phyloP scores from a whole-genome alignment of 73 alveolate genomes.

The Paramecium biaurelia region DNA sequence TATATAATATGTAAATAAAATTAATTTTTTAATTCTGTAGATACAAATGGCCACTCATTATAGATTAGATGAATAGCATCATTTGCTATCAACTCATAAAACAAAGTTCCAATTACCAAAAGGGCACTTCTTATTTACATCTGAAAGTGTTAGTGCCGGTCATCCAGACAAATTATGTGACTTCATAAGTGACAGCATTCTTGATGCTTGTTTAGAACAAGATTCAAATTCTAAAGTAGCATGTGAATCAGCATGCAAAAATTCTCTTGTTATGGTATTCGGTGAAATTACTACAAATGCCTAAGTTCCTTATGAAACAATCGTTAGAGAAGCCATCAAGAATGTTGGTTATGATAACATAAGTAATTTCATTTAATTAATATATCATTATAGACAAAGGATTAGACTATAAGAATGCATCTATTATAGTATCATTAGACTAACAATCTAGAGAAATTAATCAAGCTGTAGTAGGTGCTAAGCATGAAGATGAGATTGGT shows the following conservation, averaged over 20 bases:
- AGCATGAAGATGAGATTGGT: conserved; percentile 92
- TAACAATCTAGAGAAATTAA: conserved; percentile 91
- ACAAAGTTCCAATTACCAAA: conserved; percentile 63
- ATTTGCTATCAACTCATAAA: not conserved
- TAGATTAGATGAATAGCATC: conserved; percentile 9
- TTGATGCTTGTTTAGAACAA: conserved; percentile 93
- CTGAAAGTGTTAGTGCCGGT: conserved; percentile 98
- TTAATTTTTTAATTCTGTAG: conserved; percentile 29
- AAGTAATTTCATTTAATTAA: conserved; percentile 46
- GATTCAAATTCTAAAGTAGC: conserved; percentile 97
- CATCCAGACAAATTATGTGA: conserved; percentile 99
- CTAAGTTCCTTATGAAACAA: conserved; percentile 82
- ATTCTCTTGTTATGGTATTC: conserved; percentile 88
- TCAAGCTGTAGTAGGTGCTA: conserved; percentile 91
- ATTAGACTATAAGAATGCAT: conserved; percentile 86
- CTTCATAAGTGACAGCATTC: conserved; percentile 92
- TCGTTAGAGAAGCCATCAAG: conserved; percentile 90
- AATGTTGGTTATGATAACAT: conserved; percentile 95
- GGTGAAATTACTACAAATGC: conserved; percentile 95
- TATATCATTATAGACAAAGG: conserved; percentile 81
- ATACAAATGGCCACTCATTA: conserved; percentile 4
- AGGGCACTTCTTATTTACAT: conserved; percentile 90
- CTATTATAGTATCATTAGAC: conserved; percentile 88
- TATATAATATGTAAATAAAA: conserved; percentile 12
- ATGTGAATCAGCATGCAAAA: conserved; percentile 95